Base-by-base conservation (phyloP, 352 stramenopile genomes). In the Phytopythium oedochilum region DNA sequence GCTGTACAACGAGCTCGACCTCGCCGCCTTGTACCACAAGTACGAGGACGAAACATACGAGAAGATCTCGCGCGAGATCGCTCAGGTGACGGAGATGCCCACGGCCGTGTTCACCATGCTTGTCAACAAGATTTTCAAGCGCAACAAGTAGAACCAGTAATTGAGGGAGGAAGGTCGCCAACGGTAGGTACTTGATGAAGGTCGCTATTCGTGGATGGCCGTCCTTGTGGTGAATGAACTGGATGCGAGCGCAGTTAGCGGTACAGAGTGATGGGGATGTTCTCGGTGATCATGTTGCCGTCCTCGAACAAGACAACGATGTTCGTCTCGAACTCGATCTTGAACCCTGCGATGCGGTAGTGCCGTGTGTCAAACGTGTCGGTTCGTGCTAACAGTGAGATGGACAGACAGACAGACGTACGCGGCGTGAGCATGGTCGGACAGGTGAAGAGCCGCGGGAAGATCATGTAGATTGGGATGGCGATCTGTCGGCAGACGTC, bases 101-200 rank as follows among this genome's bases (percentile, higher is more conserved):
- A 86, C 80, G 40, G 84, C 95, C 28, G 84, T 98, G 42, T 99
- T 98, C 75, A 86, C 92, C 32, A 81, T 94, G 60, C 81, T 99
- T 31, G 73, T 98, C 36, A 87, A 73, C 51, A 98, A 98, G 75
- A 98, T 98, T 71, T 98, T 98, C 86, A 98, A 98, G 74, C 90
- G 96, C 60, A 88, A 83, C 59, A 98, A 98, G 77, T 98, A 84
- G n/a, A 86, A 31, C 35, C 35, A 23, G 17, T 42, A 15, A 15
- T n/a, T 40, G 35, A 9, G 36, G 6, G 3, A 23, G 36, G 36
- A 20, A 15, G 5, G 7, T 36, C 32, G 32, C n/a, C n/a, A n/a
- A n/a, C n/a, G n/a, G n/a, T n/a, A n/a, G n/a, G n/a, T n/a, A n/a
- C n/a, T n/a, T n/a, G n/a, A n/a, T n/a, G n/a, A n/a, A n/a, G n/a